Base-by-base conservation (phyloP, 805 yeast species). In the Wickerhamiella alocasiicola region DNA sequence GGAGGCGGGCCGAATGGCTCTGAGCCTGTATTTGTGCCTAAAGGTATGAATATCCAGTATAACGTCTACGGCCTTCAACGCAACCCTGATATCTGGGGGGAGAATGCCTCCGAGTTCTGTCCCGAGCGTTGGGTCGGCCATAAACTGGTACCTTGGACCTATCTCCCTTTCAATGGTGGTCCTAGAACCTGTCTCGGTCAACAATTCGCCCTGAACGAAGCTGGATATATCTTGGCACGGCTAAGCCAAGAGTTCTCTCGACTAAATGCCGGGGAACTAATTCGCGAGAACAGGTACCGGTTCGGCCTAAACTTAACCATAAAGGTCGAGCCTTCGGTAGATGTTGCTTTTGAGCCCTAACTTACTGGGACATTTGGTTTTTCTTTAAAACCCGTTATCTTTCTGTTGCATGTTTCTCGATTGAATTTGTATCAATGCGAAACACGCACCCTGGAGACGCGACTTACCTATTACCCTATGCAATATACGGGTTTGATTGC, bases 101-200 rank as follows among this genome's bases (percentile, higher is more conserved):
- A 57, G 34, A 68, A 66, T 43, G 63, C 66, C 12, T 41, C 50
- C 6, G 57, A 39, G 23, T 66, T 58, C 48, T 51, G 52, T 20
- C 71, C 71, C 7, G 69, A 64, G 47, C 59, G 71, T 28, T 66
- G 70, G 70, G 38, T 19, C 4, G 27, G 17, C 13, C 36, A 32
- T 17, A 32, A 32, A 13, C n/a, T 19, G 9, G 27, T 20, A 9
- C 46, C 50, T 6, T 66, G 69, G 68, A 60, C 61, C 12, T 65
- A 61, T 49, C 49, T 65, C 19, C 70, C 70, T 23, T 66, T 66
- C 51, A 65, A 65, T 46, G 72, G 71, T 30, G 72, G 72, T 7
- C 71, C 71, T 15, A 51, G 72, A 40, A 64, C 65, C 34, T 67
- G 71, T 47, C 55, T 67, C 39, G 72, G 71, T 32, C 71, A 67